Evolutionary conservation across 2,329 filamentous ascomycete genomes (phyloP).

Genomic region (Amylocarpus encephaloides): DNA sequence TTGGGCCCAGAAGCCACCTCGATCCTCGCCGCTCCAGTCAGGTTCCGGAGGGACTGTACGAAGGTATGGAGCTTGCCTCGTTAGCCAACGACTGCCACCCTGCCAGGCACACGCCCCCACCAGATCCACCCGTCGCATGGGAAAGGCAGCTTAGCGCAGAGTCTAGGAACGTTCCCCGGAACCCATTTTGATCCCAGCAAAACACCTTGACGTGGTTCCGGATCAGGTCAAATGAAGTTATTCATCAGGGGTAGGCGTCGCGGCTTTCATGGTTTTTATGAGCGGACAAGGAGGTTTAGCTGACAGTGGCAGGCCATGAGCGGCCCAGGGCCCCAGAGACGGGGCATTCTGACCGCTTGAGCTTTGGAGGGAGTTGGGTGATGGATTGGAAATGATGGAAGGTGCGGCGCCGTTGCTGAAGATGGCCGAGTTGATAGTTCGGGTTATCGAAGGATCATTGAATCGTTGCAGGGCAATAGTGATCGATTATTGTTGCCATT

Average conservation of each 20-base stretch:
- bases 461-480: too few relatives aligned
- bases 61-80: too few relatives aligned
- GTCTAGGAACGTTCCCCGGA: conserved; percentile 22
- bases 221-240: conserved; percentile 1
- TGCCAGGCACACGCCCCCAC: conserved; percentile 17
- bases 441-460: too few relatives aligned
- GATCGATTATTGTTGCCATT: too few relatives aligned
- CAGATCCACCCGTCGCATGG: conserved; percentile 11
- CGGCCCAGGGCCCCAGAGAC: background rate
- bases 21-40: conserved; percentile 8
- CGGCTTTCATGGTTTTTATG: background rate
- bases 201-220: conserved; percentile 8
- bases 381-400: background rate
- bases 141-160: conserved; percentile 1
- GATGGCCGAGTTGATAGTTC: too few relatives aligned
- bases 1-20: conserved; percentile 1
- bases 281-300: background rate
- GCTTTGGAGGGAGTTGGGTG: background rate
- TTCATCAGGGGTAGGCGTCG: background rate
- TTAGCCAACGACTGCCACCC: conserved; percentile 6
- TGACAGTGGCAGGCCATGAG: background rate
- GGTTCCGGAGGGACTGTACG: too few relatives aligned
- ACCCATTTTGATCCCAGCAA: conserved; percentile 15
- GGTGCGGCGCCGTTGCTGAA: too few relatives aligned
- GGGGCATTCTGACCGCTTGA: background rate